phyloP scores from a whole-genome alignment of 1,139 yeast species.

The Candida sojae region DNA sequence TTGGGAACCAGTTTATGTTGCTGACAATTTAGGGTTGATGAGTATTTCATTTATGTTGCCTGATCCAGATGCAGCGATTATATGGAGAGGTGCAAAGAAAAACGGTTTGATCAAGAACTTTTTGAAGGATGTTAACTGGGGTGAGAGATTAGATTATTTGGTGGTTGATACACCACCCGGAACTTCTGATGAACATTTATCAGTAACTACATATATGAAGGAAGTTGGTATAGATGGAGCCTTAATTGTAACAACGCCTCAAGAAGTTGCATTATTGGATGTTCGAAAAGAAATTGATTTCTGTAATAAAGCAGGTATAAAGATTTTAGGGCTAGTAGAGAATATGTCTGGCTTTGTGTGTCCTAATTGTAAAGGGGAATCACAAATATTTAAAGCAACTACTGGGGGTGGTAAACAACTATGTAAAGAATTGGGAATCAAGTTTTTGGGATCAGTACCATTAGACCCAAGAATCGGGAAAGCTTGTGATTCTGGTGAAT shows the following conservation, averaged over 20 bases:
- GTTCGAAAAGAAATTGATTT: conserved; percentile 96
- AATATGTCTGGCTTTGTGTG: conserved; percentile 99
- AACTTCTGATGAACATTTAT: conserved; percentile 93
- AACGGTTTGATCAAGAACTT: conserved; percentile 92
- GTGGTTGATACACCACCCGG: conserved; percentile 99
- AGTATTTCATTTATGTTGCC: conserved; percentile 96
- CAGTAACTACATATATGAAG: conserved; percentile 84
- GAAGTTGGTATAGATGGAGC: conserved; percentile 97
- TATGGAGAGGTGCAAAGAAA: conserved; percentile 97
- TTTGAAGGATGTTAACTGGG: conserved; percentile 96
- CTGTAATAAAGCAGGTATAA: conserved; percentile 86
- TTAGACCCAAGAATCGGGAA: conserved; percentile 92
- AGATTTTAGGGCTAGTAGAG: conserved; percentile 86
- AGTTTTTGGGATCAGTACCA: conserved; percentile 89
- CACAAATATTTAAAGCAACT: conserved; percentile 89
- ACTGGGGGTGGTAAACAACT: conserved; percentile 93
- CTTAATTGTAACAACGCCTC: conserved; percentile 93
- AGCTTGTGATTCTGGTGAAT: conserved; percentile 86
- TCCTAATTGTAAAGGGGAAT: conserved; percentile 88
- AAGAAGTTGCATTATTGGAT: conserved; percentile 92
- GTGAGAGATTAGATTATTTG: conserved; percentile 76
- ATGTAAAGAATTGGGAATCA: conserved; percentile 75
- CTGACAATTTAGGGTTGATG: conserved; percentile 94
- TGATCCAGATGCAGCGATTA: conserved; percentile 88
- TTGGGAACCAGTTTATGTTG: conserved; percentile 95